Base-by-base conservation (phyloP, 768 basidiomycete species). In the Termitomyces sp. region DNA sequence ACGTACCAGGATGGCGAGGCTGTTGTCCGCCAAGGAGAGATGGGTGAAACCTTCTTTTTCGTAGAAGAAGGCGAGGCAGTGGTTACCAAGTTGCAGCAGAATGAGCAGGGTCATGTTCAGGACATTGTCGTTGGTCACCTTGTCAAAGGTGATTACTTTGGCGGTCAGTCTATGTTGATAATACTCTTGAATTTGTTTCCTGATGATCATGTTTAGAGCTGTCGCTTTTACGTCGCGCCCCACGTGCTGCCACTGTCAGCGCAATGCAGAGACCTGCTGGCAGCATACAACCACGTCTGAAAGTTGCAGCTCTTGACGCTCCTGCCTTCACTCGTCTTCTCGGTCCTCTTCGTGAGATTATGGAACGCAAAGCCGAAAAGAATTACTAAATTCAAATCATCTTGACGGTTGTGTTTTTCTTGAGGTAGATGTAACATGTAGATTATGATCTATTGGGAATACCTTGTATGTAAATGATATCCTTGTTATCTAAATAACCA, bases 31-130 rank as follows among this genome's bases (percentile, higher is more conserved):
- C 88, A 98, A 69, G 96, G 96, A 53, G 97, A 99, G 60, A 85
- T 91, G 73, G 96, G 97, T 8, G 93, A 96, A 64, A 94, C 92
- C 37, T 98, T 98, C 75, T 99, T 93, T 78, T 94, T 99, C 59
- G 85, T 99, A 32, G 97, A 98, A 68, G 92, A 92, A 63, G 96
- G 96, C 17, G 85, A 90, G 61, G 96, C 96, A 2, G 75, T 84
- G 46, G 94, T 92, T 0, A 88, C 89, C 44, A 95, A 97, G 74
- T 74, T 75, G 44, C 82, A 85, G 55, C 75, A 77, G 55, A 74
- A 69, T 38, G 84, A 82, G 17, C 79, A 81, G 45, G 86, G 82
- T 0, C 76, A 81, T 45, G 66, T 73, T 67, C 78, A 75, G 26
- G 85, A 90, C 63, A 78, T 90, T 47, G 72, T 80, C 14, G 90